These are phyloP conservation scores for Suillus discolor DNA, from an alignment of 768 basidiomycete genomes.

Conservation along the genomic window DNA sequence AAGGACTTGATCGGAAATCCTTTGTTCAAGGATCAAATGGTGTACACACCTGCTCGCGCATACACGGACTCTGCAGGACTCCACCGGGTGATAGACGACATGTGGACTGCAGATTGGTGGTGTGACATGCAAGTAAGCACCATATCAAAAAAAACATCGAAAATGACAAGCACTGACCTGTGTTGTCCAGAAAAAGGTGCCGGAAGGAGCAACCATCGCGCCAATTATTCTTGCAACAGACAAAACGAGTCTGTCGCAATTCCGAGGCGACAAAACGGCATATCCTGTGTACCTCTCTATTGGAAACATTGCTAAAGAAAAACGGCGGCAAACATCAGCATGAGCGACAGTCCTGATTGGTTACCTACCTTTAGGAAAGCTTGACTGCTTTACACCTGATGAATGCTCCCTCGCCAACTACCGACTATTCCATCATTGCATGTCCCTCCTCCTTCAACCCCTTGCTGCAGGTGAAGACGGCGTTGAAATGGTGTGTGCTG, in stretches of 20 bases:
- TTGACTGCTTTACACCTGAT: slow-evolving; percentile 9
- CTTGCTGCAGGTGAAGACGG: background rate
- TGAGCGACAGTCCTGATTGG: slow-evolving; percentile 14
- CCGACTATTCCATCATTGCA: slow-evolving; percentile 25
- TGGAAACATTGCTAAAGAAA: slow-evolving; percentile 24
- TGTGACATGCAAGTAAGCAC: too few species aligned
- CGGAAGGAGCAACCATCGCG: too few species aligned
- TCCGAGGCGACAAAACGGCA: slow-evolving; percentile 34
- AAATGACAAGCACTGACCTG: too few species aligned
- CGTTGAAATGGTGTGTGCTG: slow-evolving; percentile 17
- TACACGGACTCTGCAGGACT: too few species aligned
- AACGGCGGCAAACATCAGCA: slow-evolving; percentile 11
- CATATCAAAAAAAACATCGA: too few species aligned
- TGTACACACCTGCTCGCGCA: too few species aligned
- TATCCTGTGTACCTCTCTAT: slow-evolving; percentile 30
- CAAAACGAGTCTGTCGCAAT: slow-evolving; percentile 45
- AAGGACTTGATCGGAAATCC: too few species aligned
- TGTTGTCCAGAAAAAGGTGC: too few species aligned
- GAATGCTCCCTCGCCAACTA: slow-evolving; percentile 15
- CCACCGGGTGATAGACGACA: too few species aligned
- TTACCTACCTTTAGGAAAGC: slow-evolving; percentile 12
- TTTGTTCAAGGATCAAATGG: too few species aligned
- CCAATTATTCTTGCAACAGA: slow-evolving; percentile 21
- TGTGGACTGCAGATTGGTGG: too few species aligned
- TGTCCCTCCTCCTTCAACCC: slow-evolving; percentile 19